phyloP scores from a whole-genome alignment of 106 monocot genomes.

The Agapanthus africanus region DNA sequence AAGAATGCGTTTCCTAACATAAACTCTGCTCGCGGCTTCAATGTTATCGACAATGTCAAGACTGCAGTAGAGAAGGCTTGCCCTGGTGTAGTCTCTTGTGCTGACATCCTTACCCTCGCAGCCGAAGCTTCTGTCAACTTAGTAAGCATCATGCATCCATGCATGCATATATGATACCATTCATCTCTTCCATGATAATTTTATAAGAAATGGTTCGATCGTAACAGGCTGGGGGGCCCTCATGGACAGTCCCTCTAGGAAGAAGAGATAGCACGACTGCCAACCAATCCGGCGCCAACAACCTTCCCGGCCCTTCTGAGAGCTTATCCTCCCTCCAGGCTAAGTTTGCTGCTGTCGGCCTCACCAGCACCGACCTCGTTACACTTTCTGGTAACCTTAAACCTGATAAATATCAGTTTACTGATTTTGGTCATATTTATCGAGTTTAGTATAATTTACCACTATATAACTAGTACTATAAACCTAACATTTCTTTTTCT shows the following conservation, averaged over 20 bases:
- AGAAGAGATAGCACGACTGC: slow-evolving; percentile 46
- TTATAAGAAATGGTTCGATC: background rate
- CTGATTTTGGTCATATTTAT: too few species aligned
- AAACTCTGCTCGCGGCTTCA: slow-evolving; percentile 31
- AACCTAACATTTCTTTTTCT: too few species aligned
- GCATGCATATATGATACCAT: background rate
- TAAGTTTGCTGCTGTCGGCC: slow-evolving; percentile 36
- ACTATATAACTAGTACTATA: background rate
- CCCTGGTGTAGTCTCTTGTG: slow-evolving; percentile 46
- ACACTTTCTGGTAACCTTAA: slow-evolving; percentile 27
- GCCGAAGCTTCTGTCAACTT: slow-evolving; percentile 30
- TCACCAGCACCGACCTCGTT: slow-evolving; percentile 34
- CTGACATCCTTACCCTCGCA: slow-evolving; percentile 38
- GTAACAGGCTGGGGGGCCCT: background rate
- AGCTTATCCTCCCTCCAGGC: slow-evolving; percentile 16
- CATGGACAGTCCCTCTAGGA: slow-evolving; percentile 36
- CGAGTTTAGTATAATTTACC: too few species aligned
- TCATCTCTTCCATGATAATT: too few species aligned
- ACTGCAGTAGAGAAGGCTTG: slow-evolving; percentile 25
- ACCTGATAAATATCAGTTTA: background rate
- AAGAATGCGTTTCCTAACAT: slow-evolving; percentile 21
- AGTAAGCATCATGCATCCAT: slow-evolving; percentile 5
- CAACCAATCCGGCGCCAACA: slow-evolving; percentile 22
- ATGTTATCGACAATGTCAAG: slow-evolving; percentile 35
- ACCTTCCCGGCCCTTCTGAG: slow-evolving; percentile 39